Conservation (phyloP, 2,329 filamentous ascomycete genomes). For the Talaromyces sp. region DNA sequence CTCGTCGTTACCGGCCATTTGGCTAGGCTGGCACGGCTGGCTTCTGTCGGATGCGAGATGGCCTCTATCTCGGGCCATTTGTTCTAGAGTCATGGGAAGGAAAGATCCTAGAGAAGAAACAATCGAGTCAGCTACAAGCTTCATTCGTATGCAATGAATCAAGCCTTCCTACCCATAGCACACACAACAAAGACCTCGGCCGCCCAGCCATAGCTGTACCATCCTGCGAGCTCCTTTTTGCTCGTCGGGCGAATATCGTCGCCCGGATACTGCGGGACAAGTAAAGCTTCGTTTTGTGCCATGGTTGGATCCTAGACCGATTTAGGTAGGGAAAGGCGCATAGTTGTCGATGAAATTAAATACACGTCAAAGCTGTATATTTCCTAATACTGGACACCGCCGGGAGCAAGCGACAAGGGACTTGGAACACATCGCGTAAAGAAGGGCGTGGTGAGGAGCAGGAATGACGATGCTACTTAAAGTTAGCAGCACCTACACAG, state of each 20-base stretch:
- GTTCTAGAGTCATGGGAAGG: constrained; percentile 91
- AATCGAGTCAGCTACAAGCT: background rate
- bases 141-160: background rate
- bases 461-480: background rate
- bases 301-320: constrained; percentile 12
- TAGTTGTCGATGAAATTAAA: background rate
- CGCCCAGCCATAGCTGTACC: constrained; percentile 95
- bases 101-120: constrained; percentile 66
- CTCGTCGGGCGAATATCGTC: constrained; percentile 90
- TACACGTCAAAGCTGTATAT: background rate
- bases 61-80: constrained; percentile 86
- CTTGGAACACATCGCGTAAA: background rate
- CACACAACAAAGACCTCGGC: constrained; percentile 96
- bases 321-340: background rate
- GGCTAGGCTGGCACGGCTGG: constrained; percentile 11
- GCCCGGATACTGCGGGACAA: constrained; percentile 61
- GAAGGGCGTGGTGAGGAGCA: background rate
- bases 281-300: constrained; percentile 27
- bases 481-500: background rate
- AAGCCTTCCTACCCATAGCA: constrained; percentile 56
- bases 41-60: constrained; percentile 74
- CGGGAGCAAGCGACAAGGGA: background rate
- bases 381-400: background rate
- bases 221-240: constrained; percentile 79
- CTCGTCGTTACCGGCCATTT: constrained; percentile 1